phyloP scores from a whole-genome alignment of 768 basidiomycete species.

The Naganishia kalamii region DNA sequence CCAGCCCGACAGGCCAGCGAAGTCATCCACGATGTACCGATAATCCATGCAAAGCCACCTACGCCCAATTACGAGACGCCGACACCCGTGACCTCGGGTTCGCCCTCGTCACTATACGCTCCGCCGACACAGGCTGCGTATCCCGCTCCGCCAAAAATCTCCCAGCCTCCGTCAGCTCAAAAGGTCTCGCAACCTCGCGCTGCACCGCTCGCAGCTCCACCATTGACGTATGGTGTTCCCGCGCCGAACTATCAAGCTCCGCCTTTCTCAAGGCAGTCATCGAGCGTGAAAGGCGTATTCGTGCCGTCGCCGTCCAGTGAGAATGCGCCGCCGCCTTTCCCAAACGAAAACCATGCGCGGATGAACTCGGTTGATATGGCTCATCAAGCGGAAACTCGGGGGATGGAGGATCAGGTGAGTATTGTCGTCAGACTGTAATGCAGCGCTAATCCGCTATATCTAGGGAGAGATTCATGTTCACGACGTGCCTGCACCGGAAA shows the following conservation, averaged over 20 bases:
- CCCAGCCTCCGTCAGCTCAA: background rate
- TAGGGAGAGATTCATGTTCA: background rate
- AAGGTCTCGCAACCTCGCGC: background rate
- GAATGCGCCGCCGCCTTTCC: background rate
- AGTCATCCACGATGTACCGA: background rate
- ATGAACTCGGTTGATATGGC: background rate
- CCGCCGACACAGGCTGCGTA: background rate
- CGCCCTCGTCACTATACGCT: background rate
- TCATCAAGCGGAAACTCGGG: background rate
- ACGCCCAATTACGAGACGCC: background rate
- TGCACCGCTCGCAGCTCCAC: background rate
- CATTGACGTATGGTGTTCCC: background rate
- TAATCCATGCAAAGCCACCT: background rate
- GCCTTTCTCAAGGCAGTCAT: conserved; percentile 6
- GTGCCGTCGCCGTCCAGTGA: background rate
- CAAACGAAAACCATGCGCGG: conserved; percentile 5
- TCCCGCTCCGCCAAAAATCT: background rate
- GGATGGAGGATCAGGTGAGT: background rate
- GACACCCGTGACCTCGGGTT: no score
- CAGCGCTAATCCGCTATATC: background rate
- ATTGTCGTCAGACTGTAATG: background rate
- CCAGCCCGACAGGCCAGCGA: background rate
- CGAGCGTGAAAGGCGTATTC: background rate
- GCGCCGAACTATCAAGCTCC: conserved; percentile 1
- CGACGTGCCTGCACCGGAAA: background rate